Conservation (phyloP, 768 basidiomycete genomes). For the Boletus tomentosulus region DNA sequence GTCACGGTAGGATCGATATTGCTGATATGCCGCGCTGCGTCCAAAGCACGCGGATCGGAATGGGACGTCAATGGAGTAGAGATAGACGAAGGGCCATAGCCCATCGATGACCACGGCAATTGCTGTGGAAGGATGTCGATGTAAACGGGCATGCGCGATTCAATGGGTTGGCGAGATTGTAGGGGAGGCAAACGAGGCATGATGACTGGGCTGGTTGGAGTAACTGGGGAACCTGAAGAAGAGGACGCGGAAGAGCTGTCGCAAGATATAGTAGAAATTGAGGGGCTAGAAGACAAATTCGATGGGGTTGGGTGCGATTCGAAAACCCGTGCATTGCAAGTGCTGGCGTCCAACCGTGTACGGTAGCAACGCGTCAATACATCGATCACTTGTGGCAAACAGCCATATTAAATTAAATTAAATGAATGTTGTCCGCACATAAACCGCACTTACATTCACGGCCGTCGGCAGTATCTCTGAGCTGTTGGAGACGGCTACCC, state of each 20-base stretch:
- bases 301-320: conserved; percentile 11
- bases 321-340: conserved; percentile 16
- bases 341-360: conserved; percentile 22
- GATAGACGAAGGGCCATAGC: not conserved
- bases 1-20: conserved; percentile 67
- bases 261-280: conserved; percentile 27
- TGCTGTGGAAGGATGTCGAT: conserved; percentile 31
- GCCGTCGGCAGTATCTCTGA: conserved; percentile 69
- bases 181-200: conserved; percentile 24
- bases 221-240: conserved; percentile 14
- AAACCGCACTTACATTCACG: conserved; percentile 55
- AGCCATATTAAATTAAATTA: conserved; percentile 19
- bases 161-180: conserved; percentile 18
- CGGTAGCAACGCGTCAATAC: conserved; percentile 32
- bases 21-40: conserved; percentile 47
- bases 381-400: conserved; percentile 35
- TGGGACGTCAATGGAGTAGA: conserved; percentile 2
- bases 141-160: conserved; percentile 29
- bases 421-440: conserved; percentile 26
- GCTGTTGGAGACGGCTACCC: conserved; percentile 74
- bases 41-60: conserved; percentile 3
- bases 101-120: conserved; percentile 7
- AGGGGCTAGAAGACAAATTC: conserved; percentile 13
- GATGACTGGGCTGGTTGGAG: conserved; percentile 8
- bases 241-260: conserved; percentile 19